Evolutionary conservation across 805 yeast genomes (phyloP).

Genomic region (Saccharomycopsis sp.): DNA sequence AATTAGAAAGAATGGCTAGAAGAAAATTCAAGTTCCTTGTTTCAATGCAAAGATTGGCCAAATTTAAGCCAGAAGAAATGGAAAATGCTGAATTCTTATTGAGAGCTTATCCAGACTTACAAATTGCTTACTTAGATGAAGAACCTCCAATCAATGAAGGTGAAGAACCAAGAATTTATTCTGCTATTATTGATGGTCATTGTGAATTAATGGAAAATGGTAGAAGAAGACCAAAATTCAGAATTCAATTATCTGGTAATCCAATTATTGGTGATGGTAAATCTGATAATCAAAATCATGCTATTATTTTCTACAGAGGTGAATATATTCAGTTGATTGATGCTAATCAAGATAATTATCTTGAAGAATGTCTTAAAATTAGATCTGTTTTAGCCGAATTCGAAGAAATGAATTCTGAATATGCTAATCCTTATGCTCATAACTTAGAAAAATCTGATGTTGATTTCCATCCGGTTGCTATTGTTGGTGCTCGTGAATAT

Average conservation of each 20-base stretch:
- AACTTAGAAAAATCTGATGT: slow-evolving; percentile 35
- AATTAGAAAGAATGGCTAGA: slow-evolving; percentile 61
- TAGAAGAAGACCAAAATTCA: slow-evolving; percentile 48
- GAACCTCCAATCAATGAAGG: slow-evolving; percentile 24
- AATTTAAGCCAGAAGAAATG: slow-evolving; percentile 53
- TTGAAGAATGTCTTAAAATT: slow-evolving; percentile 89
- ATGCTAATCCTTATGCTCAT: slow-evolving; percentile 48
- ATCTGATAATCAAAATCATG: slow-evolving; percentile 88
- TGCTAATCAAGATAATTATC: slow-evolving; percentile 92
- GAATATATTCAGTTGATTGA: slow-evolving; percentile 92
- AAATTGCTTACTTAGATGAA: slow-evolving; percentile 44
- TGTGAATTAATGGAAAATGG: slow-evolving; percentile 48
- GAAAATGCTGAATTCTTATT: slow-evolving; percentile 59
- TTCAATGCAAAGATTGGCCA: slow-evolving; percentile 77
- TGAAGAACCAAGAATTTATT: slow-evolving; percentile 33
- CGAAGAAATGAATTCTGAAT: slow-evolving; percentile 59
- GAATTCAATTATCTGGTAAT: slow-evolving; percentile 78
- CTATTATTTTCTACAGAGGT: slow-evolving; percentile 80
- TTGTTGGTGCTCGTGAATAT: slow-evolving; percentile 90
- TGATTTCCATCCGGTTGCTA: slow-evolving; percentile 58
- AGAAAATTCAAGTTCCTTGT: slow-evolving; percentile 74
- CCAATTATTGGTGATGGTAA: slow-evolving; percentile 96
- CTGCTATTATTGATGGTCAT: slow-evolving; percentile 59
- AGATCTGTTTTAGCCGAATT: slow-evolving; percentile 83
- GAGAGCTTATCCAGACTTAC: slow-evolving; percentile 60